Evolutionary conservation across 1,284 basidiomycete species (phyloP).

Genomic region (Coriolopsis trogii): DNA sequence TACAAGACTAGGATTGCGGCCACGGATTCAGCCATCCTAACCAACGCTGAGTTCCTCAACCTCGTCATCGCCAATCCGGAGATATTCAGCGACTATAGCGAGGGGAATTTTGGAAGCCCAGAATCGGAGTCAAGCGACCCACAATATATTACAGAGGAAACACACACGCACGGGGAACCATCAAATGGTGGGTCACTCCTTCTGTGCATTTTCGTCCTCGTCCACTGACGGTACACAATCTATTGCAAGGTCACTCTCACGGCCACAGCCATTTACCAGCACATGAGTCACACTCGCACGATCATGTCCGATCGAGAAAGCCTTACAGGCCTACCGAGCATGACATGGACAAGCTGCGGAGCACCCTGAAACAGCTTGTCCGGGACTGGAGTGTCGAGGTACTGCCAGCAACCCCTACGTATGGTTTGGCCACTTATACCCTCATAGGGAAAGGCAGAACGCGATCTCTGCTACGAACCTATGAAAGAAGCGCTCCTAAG

Average conservation of each 20-base stretch:
- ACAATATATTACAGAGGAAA: too few relatives aligned
- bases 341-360: slow-evolving; percentile 87
- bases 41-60: slow-evolving; percentile 69
- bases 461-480: slow-evolving; percentile 78
- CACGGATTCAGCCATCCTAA: slow-evolving; percentile 70
- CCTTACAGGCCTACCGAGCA: slow-evolving; percentile 61
- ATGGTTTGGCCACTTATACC: not conserved
- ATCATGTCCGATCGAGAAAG: slow-evolving; percentile 27
- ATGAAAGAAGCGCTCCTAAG: slow-evolving; percentile 74
- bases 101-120: slow-evolving; percentile 25
- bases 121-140: too few relatives aligned
- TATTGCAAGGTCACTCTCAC: slow-evolving; percentile 12
- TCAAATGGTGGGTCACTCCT: too few relatives aligned
- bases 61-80: slow-evolving; percentile 70
- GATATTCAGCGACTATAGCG: slow-evolving; percentile 65
- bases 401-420: not conserved
- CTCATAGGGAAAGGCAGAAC: slow-evolving; percentile 72
- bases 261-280: slow-evolving; percentile 16
- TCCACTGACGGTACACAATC: too few relatives aligned
- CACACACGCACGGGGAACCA: not conserved
- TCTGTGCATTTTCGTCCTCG: too few relatives aligned
- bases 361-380: slow-evolving; percentile 89
- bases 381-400: slow-evolving; percentile 85
- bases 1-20: slow-evolving; percentile 70
- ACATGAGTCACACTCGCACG: slow-evolving; percentile 27